Percentiles rank a stretch among this genome's conserved stretches.
Evolutionary conservation across 768 basidiomycete genomes (phyloP).

Genomic region (Mycena chlorophos): DNA sequence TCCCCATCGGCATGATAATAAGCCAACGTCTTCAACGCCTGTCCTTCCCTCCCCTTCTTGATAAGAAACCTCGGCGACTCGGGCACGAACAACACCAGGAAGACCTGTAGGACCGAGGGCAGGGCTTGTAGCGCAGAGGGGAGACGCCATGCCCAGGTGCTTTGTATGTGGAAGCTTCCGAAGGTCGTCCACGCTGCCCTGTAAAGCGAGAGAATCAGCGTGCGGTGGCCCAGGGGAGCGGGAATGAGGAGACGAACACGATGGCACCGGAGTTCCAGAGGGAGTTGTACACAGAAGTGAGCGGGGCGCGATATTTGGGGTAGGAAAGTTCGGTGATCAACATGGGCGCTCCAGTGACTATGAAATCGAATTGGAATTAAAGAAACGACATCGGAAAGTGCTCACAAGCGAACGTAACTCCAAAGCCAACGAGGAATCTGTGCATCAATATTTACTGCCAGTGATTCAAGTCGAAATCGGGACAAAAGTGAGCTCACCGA

Average conservation of each 20-base stretch:
- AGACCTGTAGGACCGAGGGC: slow-evolving; percentile 41
- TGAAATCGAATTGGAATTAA: slow-evolving; percentile 1
- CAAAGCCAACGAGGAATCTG: slow-evolving; percentile 40
- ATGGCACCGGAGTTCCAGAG: slow-evolving; percentile 58
- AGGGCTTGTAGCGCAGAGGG: slow-evolving; percentile 53
- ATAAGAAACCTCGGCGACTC: slow-evolving; percentile 51
- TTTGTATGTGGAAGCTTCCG: slow-evolving; percentile 52
- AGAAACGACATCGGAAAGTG: neutral
- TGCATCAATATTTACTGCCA: neutral
- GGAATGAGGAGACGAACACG: slow-evolving; percentile 19
- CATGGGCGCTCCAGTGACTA: slow-evolving; percentile 47
- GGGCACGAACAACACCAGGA: slow-evolving; percentile 46
- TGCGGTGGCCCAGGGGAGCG: slow-evolving; percentile 11
- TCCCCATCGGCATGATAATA: slow-evolving; percentile 54
- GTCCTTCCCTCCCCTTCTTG: slow-evolving; percentile 40
- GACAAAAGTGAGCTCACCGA: slow-evolving; percentile 30
- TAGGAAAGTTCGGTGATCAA: slow-evolving; percentile 51
- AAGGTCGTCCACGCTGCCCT: slow-evolving; percentile 41
- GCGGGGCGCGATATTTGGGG: slow-evolving; percentile 40
- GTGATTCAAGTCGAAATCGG: neutral
- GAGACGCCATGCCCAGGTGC: slow-evolving; percentile 59
- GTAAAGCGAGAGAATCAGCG: slow-evolving; percentile 36
- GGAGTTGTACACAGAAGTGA: slow-evolving; percentile 50
- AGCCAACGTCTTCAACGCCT: slow-evolving; percentile 49
- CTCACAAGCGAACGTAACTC: slow-evolving; percentile 40